Conservation (phyloP, 2,329 filamentous ascomycete species). For the Chaetomiaceae sp. region DNA sequence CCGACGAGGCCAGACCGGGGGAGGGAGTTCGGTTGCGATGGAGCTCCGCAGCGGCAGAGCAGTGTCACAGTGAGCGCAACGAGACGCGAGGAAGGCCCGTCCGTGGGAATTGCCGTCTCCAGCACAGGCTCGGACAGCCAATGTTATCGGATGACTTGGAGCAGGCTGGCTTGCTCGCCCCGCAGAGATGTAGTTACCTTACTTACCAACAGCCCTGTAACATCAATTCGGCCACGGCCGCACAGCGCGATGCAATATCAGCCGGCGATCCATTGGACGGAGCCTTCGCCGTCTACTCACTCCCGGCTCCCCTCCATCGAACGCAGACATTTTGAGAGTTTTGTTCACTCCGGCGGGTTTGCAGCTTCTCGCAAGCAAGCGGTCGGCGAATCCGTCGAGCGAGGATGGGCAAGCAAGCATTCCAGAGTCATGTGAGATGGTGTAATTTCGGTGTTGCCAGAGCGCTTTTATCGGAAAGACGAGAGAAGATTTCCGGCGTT, state of each 20-base stretch:
- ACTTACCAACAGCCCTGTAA: too few species aligned
- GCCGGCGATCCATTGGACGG: too few species aligned
- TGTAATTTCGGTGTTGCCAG: slow-evolving; percentile 19
- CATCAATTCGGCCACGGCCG: too few species aligned
- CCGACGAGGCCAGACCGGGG: slow-evolving; percentile 24
- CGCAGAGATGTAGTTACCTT: too few species aligned
- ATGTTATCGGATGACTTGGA: slow-evolving; percentile 1
- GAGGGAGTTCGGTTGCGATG: slow-evolving; percentile 9
- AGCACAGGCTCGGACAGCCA: neutral
- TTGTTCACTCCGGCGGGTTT: neutral
- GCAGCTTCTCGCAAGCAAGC: neutral
- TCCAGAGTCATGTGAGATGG: slow-evolving; percentile 20
- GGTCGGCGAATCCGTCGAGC: neutral
- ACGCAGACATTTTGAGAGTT: too few species aligned
- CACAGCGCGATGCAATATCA: neutral
- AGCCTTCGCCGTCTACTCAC: too few species aligned
- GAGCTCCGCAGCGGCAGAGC: slow-evolving; percentile 13
- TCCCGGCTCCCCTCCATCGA: too few species aligned
- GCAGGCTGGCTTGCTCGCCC: neutral
- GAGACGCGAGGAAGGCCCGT: slow-evolving; percentile 9
- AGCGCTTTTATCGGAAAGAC: slow-evolving; percentile 1
- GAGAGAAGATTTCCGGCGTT: too few species aligned
- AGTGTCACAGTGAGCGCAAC: neutral
- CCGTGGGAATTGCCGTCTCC: slow-evolving; percentile 15
- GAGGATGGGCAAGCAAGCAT: neutral